phyloP scores from a whole-genome alignment of 768 basidiomycete species.

The Leccinum longicurvipes region DNA sequence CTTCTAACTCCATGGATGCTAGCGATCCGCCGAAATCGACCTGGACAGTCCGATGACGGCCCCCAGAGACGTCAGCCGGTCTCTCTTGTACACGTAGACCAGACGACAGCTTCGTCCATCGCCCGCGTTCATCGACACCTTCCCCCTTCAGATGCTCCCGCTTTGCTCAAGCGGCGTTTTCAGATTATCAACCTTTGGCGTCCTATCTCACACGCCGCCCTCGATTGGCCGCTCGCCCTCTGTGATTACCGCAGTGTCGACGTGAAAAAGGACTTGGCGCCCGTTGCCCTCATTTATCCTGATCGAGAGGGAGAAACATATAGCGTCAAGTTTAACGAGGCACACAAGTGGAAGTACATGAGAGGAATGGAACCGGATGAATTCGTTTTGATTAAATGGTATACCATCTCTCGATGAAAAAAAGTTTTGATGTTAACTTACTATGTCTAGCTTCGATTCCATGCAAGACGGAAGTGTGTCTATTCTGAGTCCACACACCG shows the following conservation, averaged over 20 bases:
- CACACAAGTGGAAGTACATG: constrained; percentile 45
- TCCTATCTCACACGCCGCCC: constrained; percentile 37
- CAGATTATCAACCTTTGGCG: constrained; percentile 57
- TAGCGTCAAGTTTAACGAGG: constrained; percentile 34
- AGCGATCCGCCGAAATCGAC: constrained; percentile 45
- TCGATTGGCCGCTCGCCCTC: not conserved
- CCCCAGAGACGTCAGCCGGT: constrained; percentile 45
- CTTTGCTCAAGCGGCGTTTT: constrained; percentile 42
- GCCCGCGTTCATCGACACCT: constrained; percentile 44
- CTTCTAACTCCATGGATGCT: not conserved
- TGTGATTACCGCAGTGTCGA: not conserved
- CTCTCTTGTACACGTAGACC: constrained; percentile 43
- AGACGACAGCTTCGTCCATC: constrained; percentile 34
- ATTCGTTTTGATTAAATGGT: constrained; percentile 49
- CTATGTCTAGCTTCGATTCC: constrained; percentile 30
- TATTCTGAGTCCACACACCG: constrained; percentile 33
- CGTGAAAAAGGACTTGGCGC: not conserved
- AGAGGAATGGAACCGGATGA: constrained; percentile 45
- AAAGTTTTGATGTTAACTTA: not conserved
- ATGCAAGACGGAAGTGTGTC: constrained; percentile 34
- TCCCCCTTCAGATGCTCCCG: constrained; percentile 37
- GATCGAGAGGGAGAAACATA: constrained; percentile 44
- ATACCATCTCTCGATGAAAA: constrained; percentile 1
- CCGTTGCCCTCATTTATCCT: not conserved
- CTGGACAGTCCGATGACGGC: constrained; percentile 33